Conservation (phyloP, 2,329 filamentous ascomycete species). For the Aureobasidium sp. region DNA sequence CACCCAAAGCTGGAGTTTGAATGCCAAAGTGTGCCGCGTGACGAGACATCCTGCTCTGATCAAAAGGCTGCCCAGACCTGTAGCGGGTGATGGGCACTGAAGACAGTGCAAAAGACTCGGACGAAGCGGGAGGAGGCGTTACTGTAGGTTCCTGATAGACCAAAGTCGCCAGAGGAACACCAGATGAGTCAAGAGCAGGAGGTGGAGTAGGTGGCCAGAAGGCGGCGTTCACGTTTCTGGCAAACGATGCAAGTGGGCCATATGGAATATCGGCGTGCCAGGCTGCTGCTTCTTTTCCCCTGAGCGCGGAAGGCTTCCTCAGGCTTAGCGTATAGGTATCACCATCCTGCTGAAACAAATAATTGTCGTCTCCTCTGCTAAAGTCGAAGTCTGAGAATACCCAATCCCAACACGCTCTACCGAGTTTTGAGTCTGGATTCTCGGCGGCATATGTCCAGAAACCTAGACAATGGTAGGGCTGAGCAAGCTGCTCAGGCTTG, state of each 20-base stretch:
- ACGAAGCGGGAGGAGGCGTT: too few relatives aligned
- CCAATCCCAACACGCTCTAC: not conserved
- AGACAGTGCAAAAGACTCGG: not conserved
- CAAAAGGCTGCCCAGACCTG: not conserved
- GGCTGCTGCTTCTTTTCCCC: not conserved
- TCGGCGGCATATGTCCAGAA: not conserved
- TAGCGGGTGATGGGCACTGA: not conserved
- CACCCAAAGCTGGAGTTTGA: not conserved
- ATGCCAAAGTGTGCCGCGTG: not conserved
- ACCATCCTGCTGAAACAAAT: not conserved
- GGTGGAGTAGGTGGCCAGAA: not conserved
- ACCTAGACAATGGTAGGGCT: not conserved
- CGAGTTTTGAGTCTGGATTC: not conserved
- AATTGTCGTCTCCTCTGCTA: not conserved
- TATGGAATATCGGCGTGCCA: not conserved
- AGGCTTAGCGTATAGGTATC: not conserved
- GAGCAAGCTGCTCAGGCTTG: too few relatives aligned
- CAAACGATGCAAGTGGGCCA: not conserved
- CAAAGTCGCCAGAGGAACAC: not conserved
- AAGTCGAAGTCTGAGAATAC: not conserved
- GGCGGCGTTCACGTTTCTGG: not conserved
- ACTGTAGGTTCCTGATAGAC: not conserved
- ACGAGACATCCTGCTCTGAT: not conserved
- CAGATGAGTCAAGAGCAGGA: not conserved
- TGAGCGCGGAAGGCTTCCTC: not conserved